Evolutionary conservation across 2,329 filamentous ascomycete genomes (phyloP), one percentile per base, ranked within the genome.

Genomic region (Beauveria caledonica): DNA sequence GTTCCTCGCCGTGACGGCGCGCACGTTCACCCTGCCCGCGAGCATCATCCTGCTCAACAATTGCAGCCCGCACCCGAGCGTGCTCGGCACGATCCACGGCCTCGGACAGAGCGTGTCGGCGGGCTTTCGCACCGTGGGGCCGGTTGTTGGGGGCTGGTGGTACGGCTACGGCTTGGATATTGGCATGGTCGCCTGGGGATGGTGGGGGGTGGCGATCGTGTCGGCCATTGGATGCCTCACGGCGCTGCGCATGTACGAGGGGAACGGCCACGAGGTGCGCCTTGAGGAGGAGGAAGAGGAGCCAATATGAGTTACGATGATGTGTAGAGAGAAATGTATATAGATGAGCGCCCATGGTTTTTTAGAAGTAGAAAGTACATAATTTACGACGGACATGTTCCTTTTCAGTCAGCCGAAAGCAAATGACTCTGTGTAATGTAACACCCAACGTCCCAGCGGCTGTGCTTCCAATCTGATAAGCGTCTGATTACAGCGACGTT

Each of bases 1-100:
- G 1, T 77, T 84, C 17, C 70, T 91, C 9, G 89, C 92, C 68
- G 88, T 91, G 17, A 77, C 86, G 4, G 88, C 86, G 0, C 80
- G 89, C 29, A 93, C 89, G 0, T 90, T 92, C 66, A 80, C 80
- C 0, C 71, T 83, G 9, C 82, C 82, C 1, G 80, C 80, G 3
- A 82, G 79, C 67, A 82, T 83, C 40, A 84, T 86, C 60, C 70
- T 86, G 9, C 72, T 86, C 48, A 86, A 85, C 65, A 85, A 86
- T 66, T 81, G 81, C 65, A 81, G 80, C 44, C 83, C 83, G 0
- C 80, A 84, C 65, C 81, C 81, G 0, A 80, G 77, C 51, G 81
- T 84, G 3, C 71, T 86, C 17, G 83, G 82, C 1, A 82, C 82
- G 0, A 78, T 86, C 10, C 82, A 83, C 62, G 80, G 80, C 6